Base-by-base conservation (phyloP, 805 yeast species). In the Lachancea meyersii region DNA sequence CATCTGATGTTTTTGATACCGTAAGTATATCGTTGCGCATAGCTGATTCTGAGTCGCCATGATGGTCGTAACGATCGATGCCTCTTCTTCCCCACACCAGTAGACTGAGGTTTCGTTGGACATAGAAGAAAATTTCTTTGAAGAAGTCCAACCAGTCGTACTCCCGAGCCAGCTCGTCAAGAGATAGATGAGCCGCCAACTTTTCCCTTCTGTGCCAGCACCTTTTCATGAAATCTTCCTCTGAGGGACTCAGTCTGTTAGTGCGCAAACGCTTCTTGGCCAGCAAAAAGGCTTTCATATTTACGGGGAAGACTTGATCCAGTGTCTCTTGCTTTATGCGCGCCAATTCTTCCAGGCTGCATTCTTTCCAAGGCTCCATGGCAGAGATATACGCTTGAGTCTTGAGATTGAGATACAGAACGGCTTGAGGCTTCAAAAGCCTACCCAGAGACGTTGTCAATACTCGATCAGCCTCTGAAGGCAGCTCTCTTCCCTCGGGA, bases 351-450 rank as follows among this genome's bases (percentile, higher is more conserved):
- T 32, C 35, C 9, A 30, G 7, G 24, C 20, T 31, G 17, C 35
- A n/a, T 32, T 27, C 31, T 19, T 23, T 31, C 30, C 23, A 35
- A 4, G 51, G 71, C 55, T 82, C 86, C 46, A 89, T 63, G 0
- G 95, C 96, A 1, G 96, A 82, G 17, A 93, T 88, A 57, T 79
- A 93, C 0, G 96, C 96, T 63, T 93, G 98, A 0, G 98, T 93
- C 60, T 93, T 93, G 58, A 93, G 72, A 52, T 93, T 97, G 31
- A 93, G 69, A 52, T 73, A 87, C 39, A 93, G 64, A 10, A 77
- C 78, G 0, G 93, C 88, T 52, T 86, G 96, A 8, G 84, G 77
- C 59, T 88, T 88, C 45, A 87, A 67, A 32, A 93, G 67, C 52
- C 80, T 76, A 4, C 87, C 60, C 31, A 51, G 31, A 8, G 39